Evolutionary conservation across 176 grass and related monocot genomes (phyloP).

Genomic region (Ensete ventricosum): DNA sequence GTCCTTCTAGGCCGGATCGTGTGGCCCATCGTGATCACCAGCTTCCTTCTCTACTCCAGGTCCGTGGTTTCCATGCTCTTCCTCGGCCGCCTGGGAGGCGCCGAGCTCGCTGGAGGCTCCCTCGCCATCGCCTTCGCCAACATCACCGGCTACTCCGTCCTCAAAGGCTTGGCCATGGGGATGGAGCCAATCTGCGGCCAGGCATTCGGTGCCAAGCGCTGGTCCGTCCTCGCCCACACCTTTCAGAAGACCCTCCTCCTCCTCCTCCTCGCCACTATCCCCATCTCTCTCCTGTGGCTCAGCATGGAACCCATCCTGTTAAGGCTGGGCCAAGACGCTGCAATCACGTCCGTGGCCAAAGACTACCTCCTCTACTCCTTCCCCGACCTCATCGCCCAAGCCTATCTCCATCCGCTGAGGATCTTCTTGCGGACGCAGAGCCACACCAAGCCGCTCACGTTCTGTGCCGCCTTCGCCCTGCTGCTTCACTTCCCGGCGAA

Average conservation of each 20-base stretch:
- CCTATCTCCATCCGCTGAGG: slow-evolving; percentile 6
- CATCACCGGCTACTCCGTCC: slow-evolving; percentile 23
- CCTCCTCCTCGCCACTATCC: background rate
- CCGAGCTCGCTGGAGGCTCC: slow-evolving; percentile 11
- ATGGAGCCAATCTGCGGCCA: slow-evolving; percentile 19
- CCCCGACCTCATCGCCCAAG: slow-evolving; percentile 17
- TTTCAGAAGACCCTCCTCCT: slow-evolving; percentile 20
- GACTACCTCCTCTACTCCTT: slow-evolving; percentile 15
- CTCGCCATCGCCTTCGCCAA: slow-evolving; percentile 25
- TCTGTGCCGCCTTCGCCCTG: slow-evolving; percentile 3
- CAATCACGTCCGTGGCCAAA: background rate
- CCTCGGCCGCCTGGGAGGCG: slow-evolving; percentile 2
- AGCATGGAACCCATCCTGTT: slow-evolving; percentile 7
- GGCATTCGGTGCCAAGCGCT: slow-evolving; percentile 12
- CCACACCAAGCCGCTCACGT: slow-evolving; percentile 7
- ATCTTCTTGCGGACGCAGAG: slow-evolving; percentile 15
- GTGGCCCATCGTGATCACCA: slow-evolving; percentile 33
- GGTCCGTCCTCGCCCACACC: slow-evolving; percentile 13
- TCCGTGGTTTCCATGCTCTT: slow-evolving; percentile 17
- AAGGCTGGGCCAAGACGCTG: background rate
- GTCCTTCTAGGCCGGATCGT: slow-evolving; percentile 20
- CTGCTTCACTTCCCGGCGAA: slow-evolving; percentile 7
- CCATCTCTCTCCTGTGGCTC: slow-evolving; percentile 14
- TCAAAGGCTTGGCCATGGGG: slow-evolving; percentile 18
- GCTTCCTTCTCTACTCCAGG: slow-evolving; percentile 21